These are phyloP conservation scores for Alternaria sp. DNA, from an alignment of 2,329 filamentous ascomycete genomes.

Conservation along the genomic window DNA sequence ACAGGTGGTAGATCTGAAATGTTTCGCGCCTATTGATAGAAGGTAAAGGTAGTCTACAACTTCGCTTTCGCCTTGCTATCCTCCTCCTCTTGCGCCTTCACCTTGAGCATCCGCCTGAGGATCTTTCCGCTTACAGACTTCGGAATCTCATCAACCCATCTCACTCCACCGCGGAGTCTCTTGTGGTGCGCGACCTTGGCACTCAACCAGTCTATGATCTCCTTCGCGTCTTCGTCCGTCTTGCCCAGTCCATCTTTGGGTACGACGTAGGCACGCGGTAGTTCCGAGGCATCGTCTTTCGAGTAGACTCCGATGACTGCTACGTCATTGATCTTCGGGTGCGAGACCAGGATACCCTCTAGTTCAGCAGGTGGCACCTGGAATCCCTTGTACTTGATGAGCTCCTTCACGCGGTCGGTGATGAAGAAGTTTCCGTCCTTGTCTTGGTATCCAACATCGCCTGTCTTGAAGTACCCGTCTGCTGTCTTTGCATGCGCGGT, in stretches of 20 bases:
- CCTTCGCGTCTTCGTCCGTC: slow-evolving; percentile 38
- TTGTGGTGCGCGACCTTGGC: slow-evolving; percentile 56
- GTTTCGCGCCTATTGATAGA: no score
- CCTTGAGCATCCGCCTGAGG: slow-evolving; percentile 53
- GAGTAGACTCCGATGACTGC: slow-evolving; percentile 53
- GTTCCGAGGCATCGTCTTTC: slow-evolving; percentile 55
- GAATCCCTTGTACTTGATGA: slow-evolving; percentile 55
- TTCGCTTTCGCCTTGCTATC: slow-evolving; percentile 50
- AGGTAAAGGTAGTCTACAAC: slow-evolving; percentile 39
- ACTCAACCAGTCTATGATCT: slow-evolving; percentile 53
- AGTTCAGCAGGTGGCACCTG: slow-evolving; percentile 58
- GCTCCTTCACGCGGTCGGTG: slow-evolving; percentile 70
- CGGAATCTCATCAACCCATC: slow-evolving; percentile 56
- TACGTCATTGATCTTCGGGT: slow-evolving; percentile 47
- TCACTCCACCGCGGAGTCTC: slow-evolving; percentile 54
- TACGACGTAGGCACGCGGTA: slow-evolving; percentile 49
- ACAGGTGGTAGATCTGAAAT: no score
- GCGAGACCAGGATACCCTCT: slow-evolving; percentile 52
- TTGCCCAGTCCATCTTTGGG: slow-evolving; percentile 38
- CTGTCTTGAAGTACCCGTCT: slow-evolving; percentile 90
- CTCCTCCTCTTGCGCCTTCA: slow-evolving; percentile 50
- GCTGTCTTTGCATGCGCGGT: slow-evolving; percentile 73
- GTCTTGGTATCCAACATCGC: slow-evolving; percentile 83
- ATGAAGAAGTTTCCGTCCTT: slow-evolving; percentile 83
- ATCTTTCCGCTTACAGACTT: slow-evolving; percentile 58